A percentile compares a stretch with the other conserved stretches of the same genome.
Evolutionary conservation across 169 alveolate species (phyloP).

Genomic region (Eimeria nieschulzi): DNA sequence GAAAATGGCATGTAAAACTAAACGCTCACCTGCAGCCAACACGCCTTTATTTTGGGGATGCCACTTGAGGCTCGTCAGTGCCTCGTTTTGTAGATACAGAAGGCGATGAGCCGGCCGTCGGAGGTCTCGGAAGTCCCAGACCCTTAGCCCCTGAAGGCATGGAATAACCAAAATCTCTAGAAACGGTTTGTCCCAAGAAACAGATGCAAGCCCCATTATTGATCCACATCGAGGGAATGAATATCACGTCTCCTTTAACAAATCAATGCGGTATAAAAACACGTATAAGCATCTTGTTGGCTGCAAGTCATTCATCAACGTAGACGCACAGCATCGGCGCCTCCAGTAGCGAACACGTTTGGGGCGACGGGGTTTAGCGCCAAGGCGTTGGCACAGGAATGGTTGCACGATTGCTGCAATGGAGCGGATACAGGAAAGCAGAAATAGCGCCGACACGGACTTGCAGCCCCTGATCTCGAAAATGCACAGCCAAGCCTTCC

Average conservation of each 20-base stretch:
- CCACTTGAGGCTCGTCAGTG: slow-evolving; percentile 73
- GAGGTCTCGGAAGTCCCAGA: slow-evolving; percentile 74
- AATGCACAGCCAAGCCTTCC: too few species aligned
- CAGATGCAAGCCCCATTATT: too few species aligned
- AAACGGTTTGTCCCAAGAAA: too few species aligned
- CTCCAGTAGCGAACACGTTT: slow-evolving; percentile 72
- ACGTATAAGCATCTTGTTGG: too few species aligned
- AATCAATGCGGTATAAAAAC: too few species aligned
- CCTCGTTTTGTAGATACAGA: slow-evolving; percentile 66
- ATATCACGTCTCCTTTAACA: too few species aligned
- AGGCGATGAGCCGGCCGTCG: slow-evolving; percentile 74
- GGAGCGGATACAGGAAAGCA: background rate
- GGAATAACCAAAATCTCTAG: too few species aligned
- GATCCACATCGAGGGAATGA: too few species aligned
- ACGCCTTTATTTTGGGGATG: slow-evolving; percentile 58
- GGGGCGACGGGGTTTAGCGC: slow-evolving; percentile 71
- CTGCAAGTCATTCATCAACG: background rate
- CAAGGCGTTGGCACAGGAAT: slow-evolving; percentile 69
- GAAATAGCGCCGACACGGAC: background rate
- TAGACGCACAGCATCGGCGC: slow-evolving; percentile 69
- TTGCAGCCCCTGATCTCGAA: too few species aligned
- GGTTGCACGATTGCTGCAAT: slow-evolving; percentile 71
- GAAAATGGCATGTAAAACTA: background rate
- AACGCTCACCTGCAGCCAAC: slow-evolving; percentile 63
- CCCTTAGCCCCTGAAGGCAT: slow-evolving; percentile 56